Conservation (phyloP, 164 flowering plant genomes). For the Chloranthus sessilifolius region DNA sequence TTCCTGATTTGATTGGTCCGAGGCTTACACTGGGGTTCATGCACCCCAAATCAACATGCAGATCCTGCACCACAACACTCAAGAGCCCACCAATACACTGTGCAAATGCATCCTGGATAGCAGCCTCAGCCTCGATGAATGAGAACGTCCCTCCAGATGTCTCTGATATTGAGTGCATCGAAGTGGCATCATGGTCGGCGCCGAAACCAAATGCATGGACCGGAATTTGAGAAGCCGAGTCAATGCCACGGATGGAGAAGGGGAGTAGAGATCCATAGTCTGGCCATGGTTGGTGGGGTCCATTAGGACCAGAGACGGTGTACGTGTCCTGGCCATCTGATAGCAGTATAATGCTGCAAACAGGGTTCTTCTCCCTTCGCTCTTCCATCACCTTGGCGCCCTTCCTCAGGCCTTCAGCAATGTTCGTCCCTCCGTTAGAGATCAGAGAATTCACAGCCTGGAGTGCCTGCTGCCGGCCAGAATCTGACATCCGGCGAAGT, state of each 20-base stretch:
- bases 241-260: constrained; percentile 31
- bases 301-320: constrained; percentile 30
- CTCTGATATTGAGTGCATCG: constrained; percentile 89
- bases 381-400: constrained; percentile 78
- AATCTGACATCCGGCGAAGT: constrained; percentile 71
- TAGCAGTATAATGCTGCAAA: constrained; percentile 69
- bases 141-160: constrained; percentile 96
- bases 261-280: constrained; percentile 62
- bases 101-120: constrained; percentile 98
- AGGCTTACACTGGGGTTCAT: constrained; percentile 39
- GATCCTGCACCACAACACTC: constrained; percentile 82
- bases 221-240: constrained; percentile 50
- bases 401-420: constrained; percentile 78
- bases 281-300: constrained; percentile 17
- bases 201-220: constrained; percentile 97
- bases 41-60: constrained; percentile 50
- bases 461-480: constrained; percentile 67
- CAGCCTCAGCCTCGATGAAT: constrained; percentile 78
- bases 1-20: constrained; percentile 67
- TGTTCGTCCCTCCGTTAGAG: constrained; percentile 90
- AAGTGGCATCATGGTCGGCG: constrained; percentile 79
- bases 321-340: constrained; percentile 98
- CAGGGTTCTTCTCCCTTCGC: constrained; percentile 69
- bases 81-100: constrained; percentile 95
- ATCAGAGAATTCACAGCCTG: constrained; percentile 69